Base-by-base conservation (phyloP, 139 green algal species). In the Auxenochlorella pyrenoidosa region DNA sequence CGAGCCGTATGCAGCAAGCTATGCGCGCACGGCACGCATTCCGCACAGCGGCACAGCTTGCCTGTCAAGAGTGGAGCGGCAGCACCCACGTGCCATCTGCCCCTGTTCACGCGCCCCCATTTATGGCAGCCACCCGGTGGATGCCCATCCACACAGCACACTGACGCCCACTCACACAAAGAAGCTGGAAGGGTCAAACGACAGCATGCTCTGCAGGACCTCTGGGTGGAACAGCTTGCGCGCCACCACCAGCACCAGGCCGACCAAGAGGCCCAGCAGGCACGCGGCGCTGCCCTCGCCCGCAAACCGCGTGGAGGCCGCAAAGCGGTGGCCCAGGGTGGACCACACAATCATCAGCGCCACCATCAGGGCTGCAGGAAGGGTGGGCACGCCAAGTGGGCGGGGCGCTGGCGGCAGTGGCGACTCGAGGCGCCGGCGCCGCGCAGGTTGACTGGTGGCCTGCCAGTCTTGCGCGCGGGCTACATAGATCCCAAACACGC, bases 321-420 rank as follows among this genome's bases (percentile, higher is more conserved):
- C 91, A 44, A 95, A 43, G 6, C 91, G 82, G 72, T 94, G 92
- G 3, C 92, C 94, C 36, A 94, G 32, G 5, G 94, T 88, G 76
- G 82, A 87, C 90, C 93, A 96, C 24, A 93, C 34, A 10, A 95
- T 83, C 43, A 95, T 93, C 58, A 96, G 90, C 13, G 94, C 75
- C 72, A 96, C 92, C 75, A 96, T 84, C 1, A 95, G 63, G 26
- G 80, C 80, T 85, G 80, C 44, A 38, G 15, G 12, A 51, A 24
- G 43, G 22, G 75, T 16, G 18, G 16, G 34, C 54, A 72, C 1
- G 75, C 24, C 2, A 3, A 13, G 24, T 24, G 40, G 24, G 63
- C 24, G 21, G 22, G 13, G 79, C 26, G 28, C 26, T 6, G 4
- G 36, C 15, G 58, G 36, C 6, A 19, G 51, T 22, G 54, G 18